Conservation (phyloP, 257 asterid species). For the Marsdenia floribunda region DNA sequence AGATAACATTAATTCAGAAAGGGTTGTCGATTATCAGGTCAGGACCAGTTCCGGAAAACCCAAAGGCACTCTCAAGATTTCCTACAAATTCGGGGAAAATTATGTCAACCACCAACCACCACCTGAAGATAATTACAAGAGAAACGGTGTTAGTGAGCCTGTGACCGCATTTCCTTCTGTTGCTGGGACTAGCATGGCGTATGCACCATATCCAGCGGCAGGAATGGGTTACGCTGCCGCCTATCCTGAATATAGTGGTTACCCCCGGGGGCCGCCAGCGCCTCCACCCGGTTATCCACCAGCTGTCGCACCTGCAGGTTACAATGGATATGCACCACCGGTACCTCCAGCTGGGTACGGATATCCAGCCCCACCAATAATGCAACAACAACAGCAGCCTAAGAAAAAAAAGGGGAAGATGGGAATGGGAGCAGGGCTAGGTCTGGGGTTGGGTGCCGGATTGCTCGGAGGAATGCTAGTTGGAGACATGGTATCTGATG, state of each 20-base stretch:
- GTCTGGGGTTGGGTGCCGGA: conserved; percentile 86
- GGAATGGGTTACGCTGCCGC: conserved; percentile 30
- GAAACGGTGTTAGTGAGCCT: conserved; percentile 28
- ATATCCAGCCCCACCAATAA: conserved; percentile 29
- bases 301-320: conserved; percentile 19
- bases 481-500: conserved; percentile 69
- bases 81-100: conserved; percentile 63
- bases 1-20: conserved; percentile 19
- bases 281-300: conserved; percentile 22
- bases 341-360: conserved; percentile 29
- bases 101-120: conserved; percentile 11
- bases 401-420: conserved; percentile 47
- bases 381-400: conserved; percentile 40
- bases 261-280: conserved; percentile 16
- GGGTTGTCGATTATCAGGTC: conserved; percentile 47
- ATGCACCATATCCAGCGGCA: conserved; percentile 21
- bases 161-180: conserved; percentile 45
- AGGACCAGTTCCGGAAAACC: conserved; percentile 50
- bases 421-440: conserved; percentile 44
- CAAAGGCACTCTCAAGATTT: conserved; percentile 60
- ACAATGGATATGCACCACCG: conserved; percentile 26
- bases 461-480: conserved; percentile 81
- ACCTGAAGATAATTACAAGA: conserved; percentile 15
- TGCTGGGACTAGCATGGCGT: conserved; percentile 20
- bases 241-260: conserved; percentile 34